Base-by-base conservation (phyloP, 1,139 yeast genomes). In the Debaryomyces udenii region DNA sequence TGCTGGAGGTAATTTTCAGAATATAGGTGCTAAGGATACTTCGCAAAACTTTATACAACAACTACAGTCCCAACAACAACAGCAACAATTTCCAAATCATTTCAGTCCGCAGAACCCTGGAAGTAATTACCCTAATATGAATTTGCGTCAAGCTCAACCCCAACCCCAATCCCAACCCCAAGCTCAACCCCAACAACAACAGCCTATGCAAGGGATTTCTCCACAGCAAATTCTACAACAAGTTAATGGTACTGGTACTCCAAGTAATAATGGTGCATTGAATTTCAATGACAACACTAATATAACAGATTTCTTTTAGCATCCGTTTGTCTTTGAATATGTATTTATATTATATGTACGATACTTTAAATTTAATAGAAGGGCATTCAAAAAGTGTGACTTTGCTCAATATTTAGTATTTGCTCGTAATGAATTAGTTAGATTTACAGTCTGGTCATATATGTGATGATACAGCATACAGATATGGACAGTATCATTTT, bases 151-250 rank as follows among this genome's bases (percentile, higher is more conserved):
- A 18, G 44, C 27, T 17, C 39, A 22, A 22, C 49, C 35, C n/a
- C 46, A 37, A 32, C 50, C 38, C 33, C 47, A 43, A 20, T 43
- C 38, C 29, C 42, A 39, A 36, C 47, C 37, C 20, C 43, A 35
- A 26, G 16, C 16, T 3, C 39, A 23, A 27, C 17, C 18, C 17
- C 49, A 38, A 31, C 37, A 39, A 23, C 43, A 32, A 17, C 40
- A 31, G 23, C 34, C 47, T 38, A 34, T 34, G 37, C 55, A 51
- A 28, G 56, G 62, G 4, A 63, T 69, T 31, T 68, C 74, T 1
- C 75, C 75, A 2, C 75, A 67, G 46, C 74, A 70, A 43, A 58
- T 70, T 10, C 56, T 68, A 31, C 73, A 59, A 51, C 70, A 61
- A 46, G 59, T 58, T 43, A 54, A 56, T 29, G 53, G 52, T 11